Evolutionary conservation across 2,329 filamentous ascomycete species (phyloP), one percentile per base, ranked within the genome.

Genomic region (Fusarium austroafricanum): DNA sequence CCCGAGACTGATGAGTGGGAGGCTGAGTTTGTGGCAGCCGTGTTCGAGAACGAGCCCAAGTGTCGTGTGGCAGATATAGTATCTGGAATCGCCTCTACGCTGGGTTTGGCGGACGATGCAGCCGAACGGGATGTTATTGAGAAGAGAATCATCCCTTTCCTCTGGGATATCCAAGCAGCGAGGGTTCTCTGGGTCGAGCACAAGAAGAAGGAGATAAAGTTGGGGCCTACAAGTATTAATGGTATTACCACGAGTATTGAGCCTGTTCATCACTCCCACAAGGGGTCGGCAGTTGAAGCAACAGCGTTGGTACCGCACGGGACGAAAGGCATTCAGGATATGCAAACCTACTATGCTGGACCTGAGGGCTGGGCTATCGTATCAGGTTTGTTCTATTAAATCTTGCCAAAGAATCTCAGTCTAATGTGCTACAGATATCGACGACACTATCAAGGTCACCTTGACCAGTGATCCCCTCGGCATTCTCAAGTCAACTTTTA

Each of bases 361-460:
- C 87, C 90, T 0, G 88, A 91, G 46, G 94, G 95, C 10, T 97
- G 94, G 94, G 88, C 88, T 14, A 81, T 98, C 14, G 89, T 97
- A 67, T 95, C 92, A 38, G 88, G 88, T 89, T 78, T 51, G 80
- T 44, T 37, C 6, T n/a, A 3, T 5, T 6, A 4, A 10, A 6
- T 3, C 5, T 10, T 18, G 3, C 5, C 17, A 20, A 10, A 3
- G 10, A 10, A n/a, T 37, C 4, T 40, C 6, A 17, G n/a, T 17
- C 43, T 45, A 60, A 71, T 75, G 58, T 76, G 14, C 49, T 4
- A 3, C 15, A 90, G 95, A 98, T 73, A 88, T 98, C 70, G 96
- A 98, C 75, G 95, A 98, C 79, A 97, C 94, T 0, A 97, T 98
- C 83, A 97, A 98, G 79, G 83, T 94, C 70, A 97, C 95, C 0